These are phyloP conservation scores for Cordyceps militaris DNA, from an alignment of 2,329 filamentous ascomycete species.

Conservation along the genomic window DNA sequence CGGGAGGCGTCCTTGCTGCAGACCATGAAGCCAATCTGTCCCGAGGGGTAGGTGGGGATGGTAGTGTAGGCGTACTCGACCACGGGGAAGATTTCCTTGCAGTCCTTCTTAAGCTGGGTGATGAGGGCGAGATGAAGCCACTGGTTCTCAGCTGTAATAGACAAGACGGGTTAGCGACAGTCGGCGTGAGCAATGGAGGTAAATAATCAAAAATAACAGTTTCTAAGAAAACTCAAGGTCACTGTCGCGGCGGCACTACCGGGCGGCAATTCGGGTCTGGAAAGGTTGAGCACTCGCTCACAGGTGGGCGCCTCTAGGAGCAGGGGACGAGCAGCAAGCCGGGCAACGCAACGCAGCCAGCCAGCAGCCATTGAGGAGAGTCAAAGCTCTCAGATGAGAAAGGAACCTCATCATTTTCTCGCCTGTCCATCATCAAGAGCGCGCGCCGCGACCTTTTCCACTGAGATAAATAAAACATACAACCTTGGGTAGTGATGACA, in stretches of 20 bases:
- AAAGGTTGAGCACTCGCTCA: constrained; percentile 33
- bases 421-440: constrained; percentile 29
- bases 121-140: constrained; percentile 97
- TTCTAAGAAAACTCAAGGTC: constrained; percentile 15
- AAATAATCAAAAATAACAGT: constrained; percentile 7
- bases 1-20: constrained; percentile 88
- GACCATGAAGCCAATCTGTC: constrained; percentile 99
- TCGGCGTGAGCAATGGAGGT: constrained; percentile 16
- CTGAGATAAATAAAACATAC: constrained; percentile 71
- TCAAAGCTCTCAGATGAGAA: neutral
- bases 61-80: constrained; percentile 99
- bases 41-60: constrained; percentile 97
- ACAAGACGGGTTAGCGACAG: neutral
- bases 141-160: constrained; percentile 81
- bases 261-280: constrained; percentile 26
- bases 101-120: constrained; percentile 90
- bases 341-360: constrained; percentile 16
- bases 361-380: neutral
- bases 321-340: constrained; percentile 10
- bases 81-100: constrained; percentile 93
- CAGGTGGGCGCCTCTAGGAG: neutral
- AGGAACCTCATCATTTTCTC: neutral
- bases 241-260: constrained; percentile 31
- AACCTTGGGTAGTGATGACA: constrained; percentile 99
- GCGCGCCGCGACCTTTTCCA: constrained; percentile 29